Conservation (phyloP, 192 early-diverging fungal genomes). For the Kickxella alabastrina region DNA sequence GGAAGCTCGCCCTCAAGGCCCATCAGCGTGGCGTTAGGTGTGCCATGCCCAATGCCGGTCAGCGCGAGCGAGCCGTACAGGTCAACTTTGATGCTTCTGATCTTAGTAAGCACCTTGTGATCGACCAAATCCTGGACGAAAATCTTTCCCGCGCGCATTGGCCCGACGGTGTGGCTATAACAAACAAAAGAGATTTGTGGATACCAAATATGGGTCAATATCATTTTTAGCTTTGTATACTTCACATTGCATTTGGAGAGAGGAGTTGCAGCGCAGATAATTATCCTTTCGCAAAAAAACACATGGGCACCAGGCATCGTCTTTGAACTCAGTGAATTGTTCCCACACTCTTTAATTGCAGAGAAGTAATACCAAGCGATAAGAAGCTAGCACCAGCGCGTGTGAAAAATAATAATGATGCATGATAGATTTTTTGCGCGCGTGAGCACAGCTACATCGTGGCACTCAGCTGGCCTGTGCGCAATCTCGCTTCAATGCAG, state of each 20-base stretch:
- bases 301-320: background rate
- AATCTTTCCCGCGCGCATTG: conserved; percentile 94
- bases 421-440: background rate
- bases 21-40: conserved; percentile 84
- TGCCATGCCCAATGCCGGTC: conserved; percentile 95
- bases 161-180: conserved; percentile 83
- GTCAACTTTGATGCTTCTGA: conserved; percentile 69
- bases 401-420: background rate
- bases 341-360: conserved; percentile 1
- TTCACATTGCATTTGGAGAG: no score
- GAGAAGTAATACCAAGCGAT: background rate
- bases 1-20: conserved; percentile 89
- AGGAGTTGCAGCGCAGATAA: no score
- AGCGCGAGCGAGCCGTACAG: conserved; percentile 91
- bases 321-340: background rate
- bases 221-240: no score
- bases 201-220: no score
- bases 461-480: conserved; percentile 27
- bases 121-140: conserved; percentile 83
- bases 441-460: no score
- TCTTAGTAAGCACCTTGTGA: conserved; percentile 61
- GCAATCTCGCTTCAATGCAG: conserved; percentile 8
- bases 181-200: background rate
- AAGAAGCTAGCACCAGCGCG: background rate
- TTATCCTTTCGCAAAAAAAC: no score